Evolutionary conservation across 305 asterid species (phyloP), one percentile per base, ranked within the genome.

Genomic region (Plantago coronopus): DNA sequence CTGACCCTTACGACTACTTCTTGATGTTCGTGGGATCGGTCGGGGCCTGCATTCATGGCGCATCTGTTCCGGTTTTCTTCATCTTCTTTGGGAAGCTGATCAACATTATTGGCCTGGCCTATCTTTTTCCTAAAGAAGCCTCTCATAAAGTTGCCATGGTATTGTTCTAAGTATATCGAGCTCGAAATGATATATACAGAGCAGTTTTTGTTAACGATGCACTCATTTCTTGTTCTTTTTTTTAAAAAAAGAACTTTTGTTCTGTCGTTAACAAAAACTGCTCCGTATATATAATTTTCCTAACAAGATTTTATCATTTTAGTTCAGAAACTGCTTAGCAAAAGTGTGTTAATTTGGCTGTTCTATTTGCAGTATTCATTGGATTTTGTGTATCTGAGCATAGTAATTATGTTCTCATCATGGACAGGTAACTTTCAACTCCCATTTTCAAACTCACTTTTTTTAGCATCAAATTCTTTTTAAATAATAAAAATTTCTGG

Each of bases 51-150:
- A 77, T 84, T 61, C 98, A 91, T 61, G 98, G 98, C 4, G 98
- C 98, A 18, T 91, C 98, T 0, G 96, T 91, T 2, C 98, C 98
- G 1, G 89, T 91, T 42, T 91, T 91, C 93, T 91, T 91, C 72
- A 83, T 91, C 51, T 91, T 83, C 88, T 91, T 91, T 43, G 98
- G 97, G 0, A 86, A 91, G 55, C 56, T 91, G 87, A 91, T 91
- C 20, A 83, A 91, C 68, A 68, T 91, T 45, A 83, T 89, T 45
- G 98, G 98, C 11, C 45, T 86, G 63, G 97, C 98, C 27, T 86
- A 81, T 72, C 97, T 88, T 56, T 88, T 88, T 42, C 98, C 98
- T 0, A 68, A 77, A 40, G 60, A 81, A 75, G 93, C 98, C 73
- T 86, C 98, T 22, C 95, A 83, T 29, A 75, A 77, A 83, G 83